A percentile compares a stretch with the other conserved stretches of the same genome.
phyloP scores from a whole-genome alignment of 2,329 filamentous ascomycete genomes.

The Torrubiella hemipterigena region DNA sequence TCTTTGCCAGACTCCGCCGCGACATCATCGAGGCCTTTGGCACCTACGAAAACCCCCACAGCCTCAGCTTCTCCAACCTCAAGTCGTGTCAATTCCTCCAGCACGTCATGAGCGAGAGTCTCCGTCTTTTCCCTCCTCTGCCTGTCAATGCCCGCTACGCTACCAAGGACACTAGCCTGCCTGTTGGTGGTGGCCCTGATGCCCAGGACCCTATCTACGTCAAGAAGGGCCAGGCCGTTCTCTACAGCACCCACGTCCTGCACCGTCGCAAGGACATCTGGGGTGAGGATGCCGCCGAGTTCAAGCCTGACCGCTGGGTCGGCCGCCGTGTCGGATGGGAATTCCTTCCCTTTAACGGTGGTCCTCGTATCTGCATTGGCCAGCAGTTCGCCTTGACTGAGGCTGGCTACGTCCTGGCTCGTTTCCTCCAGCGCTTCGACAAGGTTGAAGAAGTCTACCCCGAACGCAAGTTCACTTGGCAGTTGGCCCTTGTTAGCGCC shows the following conservation, averaged over 20 bases:
- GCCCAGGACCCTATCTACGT: slow-evolving; percentile 35
- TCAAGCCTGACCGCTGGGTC: slow-evolving; percentile 27
- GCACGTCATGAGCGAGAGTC: slow-evolving; percentile 12
- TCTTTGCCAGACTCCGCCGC: slow-evolving; percentile 27
- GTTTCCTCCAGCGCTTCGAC: slow-evolving; percentile 7
- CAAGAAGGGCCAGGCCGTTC: slow-evolving; percentile 29
- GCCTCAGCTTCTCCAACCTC: slow-evolving; percentile 13
- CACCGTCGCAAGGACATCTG: slow-evolving; percentile 25
- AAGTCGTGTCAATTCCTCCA: slow-evolving; percentile 13
- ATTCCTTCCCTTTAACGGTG: slow-evolving; percentile 15
- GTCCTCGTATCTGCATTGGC: slow-evolving; percentile 16
- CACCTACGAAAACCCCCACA: slow-evolving; percentile 15
- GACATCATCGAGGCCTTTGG: slow-evolving; percentile 38
- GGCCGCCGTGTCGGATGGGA: slow-evolving; percentile 14
- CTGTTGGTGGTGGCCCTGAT: slow-evolving; percentile 36
- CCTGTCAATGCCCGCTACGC: slow-evolving; percentile 12
- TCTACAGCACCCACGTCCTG: slow-evolving; percentile 21
- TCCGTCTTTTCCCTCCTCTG: slow-evolving; percentile 13
- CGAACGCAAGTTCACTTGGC: too few relatives aligned
- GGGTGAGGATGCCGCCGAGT: slow-evolving; percentile 25
- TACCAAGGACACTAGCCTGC: slow-evolving; percentile 32
- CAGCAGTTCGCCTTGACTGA: slow-evolving; percentile 16
- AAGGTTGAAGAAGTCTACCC: neutral
- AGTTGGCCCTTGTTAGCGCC: too few relatives aligned
- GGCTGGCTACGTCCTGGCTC: slow-evolving; percentile 11